Evolutionary conservation across 805 yeast species (phyloP).

Genomic region (Candida awuae): DNA sequence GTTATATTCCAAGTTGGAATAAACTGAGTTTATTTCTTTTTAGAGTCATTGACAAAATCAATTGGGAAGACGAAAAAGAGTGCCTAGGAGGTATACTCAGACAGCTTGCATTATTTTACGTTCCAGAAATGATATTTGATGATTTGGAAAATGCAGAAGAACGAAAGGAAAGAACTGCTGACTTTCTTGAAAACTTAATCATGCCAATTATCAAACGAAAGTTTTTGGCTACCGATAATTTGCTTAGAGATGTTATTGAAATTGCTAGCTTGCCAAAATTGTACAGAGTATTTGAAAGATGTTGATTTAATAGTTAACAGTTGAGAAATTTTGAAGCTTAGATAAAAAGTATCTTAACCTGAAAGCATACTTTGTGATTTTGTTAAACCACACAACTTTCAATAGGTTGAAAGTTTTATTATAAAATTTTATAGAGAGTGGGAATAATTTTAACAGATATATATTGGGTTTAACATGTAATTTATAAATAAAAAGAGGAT

Average conservation of each 20-base stretch:
- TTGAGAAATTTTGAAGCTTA: too few relatives aligned
- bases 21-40: constrained; percentile 64
- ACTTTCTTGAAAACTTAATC: constrained; percentile 44
- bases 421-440: too few relatives aligned
- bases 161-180: constrained; percentile 25
- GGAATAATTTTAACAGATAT: too few relatives aligned
- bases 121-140: constrained; percentile 24
- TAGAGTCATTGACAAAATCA: constrained; percentile 48
- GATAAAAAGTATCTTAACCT: too few relatives aligned
- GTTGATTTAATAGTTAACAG: constrained; percentile 32
- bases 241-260: constrained; percentile 58
- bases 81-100: constrained; percentile 60
- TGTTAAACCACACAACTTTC: too few relatives aligned
- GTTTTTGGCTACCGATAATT: constrained; percentile 52
- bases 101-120: constrained; percentile 64
- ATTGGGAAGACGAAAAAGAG: constrained; percentile 58
- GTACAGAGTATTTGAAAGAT: constrained; percentile 87
- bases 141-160: constrained; percentile 21
- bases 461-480: too few relatives aligned
- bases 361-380: too few relatives aligned
- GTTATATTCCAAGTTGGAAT: constrained; percentile 50
- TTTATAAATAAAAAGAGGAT: not conserved
- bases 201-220: constrained; percentile 59
- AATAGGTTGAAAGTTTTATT: too few relatives aligned
- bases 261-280: constrained; percentile 88